Evolutionary conservation across 2,329 filamentous ascomycete species (phyloP), one percentile per base, ranked within the genome.

Genomic region (Fusarium sp.): DNA sequence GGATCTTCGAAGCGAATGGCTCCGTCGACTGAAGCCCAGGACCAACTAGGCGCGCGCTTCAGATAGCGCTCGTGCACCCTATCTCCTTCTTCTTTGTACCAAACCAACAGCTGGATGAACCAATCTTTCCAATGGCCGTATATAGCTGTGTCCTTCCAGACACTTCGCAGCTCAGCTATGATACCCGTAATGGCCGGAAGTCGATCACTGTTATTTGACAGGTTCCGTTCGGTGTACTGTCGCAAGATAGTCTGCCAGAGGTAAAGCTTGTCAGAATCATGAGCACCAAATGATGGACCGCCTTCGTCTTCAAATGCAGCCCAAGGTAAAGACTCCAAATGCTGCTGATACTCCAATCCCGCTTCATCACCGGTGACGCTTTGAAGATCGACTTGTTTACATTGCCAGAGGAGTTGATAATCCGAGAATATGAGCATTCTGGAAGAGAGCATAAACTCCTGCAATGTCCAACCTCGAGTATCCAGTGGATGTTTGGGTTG

Each of bases 361-460:
- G 0, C 2, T 0, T 41, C 7, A 0, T 50, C 4, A 1, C 59
- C 61, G 0, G 59, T 58, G 0, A 64, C 61, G 0, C 61, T 64
- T 7, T 30, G 61, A 0, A 64, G 10, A 0, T 59, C 40, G 1
- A 0, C 11, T 5, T 58, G 37, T 3, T 50, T 41, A 4, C 61
- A 64, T 8, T 64, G 61, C 61, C 61, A 64, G 0, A 64, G 7
- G 0, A 64, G 30, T 1, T 64, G 61, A 4, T 58, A 50, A 0
- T 64, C n/a, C 0, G 61, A 64, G 30, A 50, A 64, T 0, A 64
- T 58, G 3, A 64, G 59, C 50, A 64, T 64, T 0, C 61, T 45
- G 0, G 61, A 58, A 0, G 61, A 64, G 0, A 64, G 2, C 59
- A 64, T 50, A 0, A 58, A 64, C 3, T 64, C 59, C 5, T 64